Evolutionary conservation across 306 rosid species (phyloP).

Genomic region (Clitoria ternatea): DNA sequence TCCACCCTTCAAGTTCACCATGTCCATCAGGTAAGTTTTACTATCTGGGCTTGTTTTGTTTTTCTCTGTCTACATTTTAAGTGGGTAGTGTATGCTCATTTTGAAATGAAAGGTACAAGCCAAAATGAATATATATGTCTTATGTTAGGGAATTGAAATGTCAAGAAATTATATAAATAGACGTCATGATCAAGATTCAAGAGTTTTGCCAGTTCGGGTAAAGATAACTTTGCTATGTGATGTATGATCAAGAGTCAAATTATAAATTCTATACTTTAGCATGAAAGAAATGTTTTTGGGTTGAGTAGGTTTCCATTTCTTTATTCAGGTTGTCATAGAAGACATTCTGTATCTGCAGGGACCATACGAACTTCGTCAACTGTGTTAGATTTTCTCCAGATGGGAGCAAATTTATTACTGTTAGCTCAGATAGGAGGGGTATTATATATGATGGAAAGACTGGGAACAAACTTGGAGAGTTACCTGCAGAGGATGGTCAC

Average conservation of each 20-base stretch:
- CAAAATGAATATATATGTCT: background rate
- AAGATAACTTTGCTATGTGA: background rate
- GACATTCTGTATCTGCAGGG: slow-evolving; percentile 64
- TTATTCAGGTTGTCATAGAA: slow-evolving; percentile 40
- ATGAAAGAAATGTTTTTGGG: slow-evolving; percentile 19
- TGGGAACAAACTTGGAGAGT: slow-evolving; percentile 79
- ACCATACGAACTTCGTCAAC: slow-evolving; percentile 89
- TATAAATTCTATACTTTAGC: slow-evolving; percentile 17
- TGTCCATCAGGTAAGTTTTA: slow-evolving; percentile 63
- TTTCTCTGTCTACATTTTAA: background rate
- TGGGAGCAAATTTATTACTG: slow-evolving; percentile 86
- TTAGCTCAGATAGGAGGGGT: slow-evolving; percentile 90
- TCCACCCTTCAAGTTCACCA: slow-evolving; percentile 89
- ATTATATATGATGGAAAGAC: slow-evolving; percentile 76
- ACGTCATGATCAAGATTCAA: background rate
- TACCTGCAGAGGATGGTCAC: slow-evolving; percentile 77
- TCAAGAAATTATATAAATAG: background rate
- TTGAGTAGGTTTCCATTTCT: slow-evolving; percentile 38
- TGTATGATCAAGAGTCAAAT: background rate
- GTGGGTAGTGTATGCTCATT: background rate
- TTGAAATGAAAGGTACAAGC: background rate
- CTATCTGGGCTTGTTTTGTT: background rate
- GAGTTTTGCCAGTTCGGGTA: background rate
- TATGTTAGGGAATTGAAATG: background rate
- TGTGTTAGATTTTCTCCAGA: slow-evolving; percentile 90